Conservation (phyloP, 345 rosid species). For the Boechera retrofracta region DNA sequence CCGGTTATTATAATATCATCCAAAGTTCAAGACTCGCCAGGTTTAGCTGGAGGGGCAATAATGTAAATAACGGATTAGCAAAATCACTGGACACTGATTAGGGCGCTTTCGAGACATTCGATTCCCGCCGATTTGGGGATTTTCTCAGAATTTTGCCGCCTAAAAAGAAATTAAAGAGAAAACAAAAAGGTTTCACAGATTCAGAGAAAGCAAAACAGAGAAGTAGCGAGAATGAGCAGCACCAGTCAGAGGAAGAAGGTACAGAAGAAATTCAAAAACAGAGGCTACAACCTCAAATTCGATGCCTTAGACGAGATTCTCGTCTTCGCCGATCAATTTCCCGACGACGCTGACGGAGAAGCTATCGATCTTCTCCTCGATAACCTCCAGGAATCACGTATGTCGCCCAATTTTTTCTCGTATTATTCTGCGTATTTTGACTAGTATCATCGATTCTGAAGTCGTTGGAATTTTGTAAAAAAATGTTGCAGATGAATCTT, state of each 20-base stretch:
- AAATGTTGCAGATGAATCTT: slow-evolving; percentile 62
- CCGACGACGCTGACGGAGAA: slow-evolving; percentile 66
- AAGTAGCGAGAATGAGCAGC: slow-evolving; percentile 49
- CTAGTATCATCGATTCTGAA: background rate
- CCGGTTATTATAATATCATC: background rate
- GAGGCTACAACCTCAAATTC: slow-evolving; percentile 72
- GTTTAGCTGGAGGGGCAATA: slow-evolving; percentile 6
- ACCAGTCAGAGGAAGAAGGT: slow-evolving; percentile 63
- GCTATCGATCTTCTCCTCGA: slow-evolving; percentile 86
- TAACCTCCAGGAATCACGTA: slow-evolving; percentile 63
- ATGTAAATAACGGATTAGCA: slow-evolving; percentile 6
- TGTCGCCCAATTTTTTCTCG: background rate
- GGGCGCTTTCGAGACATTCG: slow-evolving; percentile 16
- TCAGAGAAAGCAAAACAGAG: slow-evolving; percentile 28
- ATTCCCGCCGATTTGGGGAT: slow-evolving; percentile 28
- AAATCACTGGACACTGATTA: slow-evolving; percentile 1
- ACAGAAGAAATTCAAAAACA: slow-evolving; percentile 74
- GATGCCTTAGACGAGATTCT: slow-evolving; percentile 79
- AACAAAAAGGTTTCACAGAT: slow-evolving; percentile 4
- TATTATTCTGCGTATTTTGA: background rate
- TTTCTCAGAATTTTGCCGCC: slow-evolving; percentile 19
- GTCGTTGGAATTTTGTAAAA: background rate
- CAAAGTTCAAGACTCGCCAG: background rate
- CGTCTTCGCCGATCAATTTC: slow-evolving; percentile 64
- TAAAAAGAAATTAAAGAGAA: background rate